Evolutionary conservation across 164 flowering plant species (phyloP).

Genomic region (Piper betle): DNA sequence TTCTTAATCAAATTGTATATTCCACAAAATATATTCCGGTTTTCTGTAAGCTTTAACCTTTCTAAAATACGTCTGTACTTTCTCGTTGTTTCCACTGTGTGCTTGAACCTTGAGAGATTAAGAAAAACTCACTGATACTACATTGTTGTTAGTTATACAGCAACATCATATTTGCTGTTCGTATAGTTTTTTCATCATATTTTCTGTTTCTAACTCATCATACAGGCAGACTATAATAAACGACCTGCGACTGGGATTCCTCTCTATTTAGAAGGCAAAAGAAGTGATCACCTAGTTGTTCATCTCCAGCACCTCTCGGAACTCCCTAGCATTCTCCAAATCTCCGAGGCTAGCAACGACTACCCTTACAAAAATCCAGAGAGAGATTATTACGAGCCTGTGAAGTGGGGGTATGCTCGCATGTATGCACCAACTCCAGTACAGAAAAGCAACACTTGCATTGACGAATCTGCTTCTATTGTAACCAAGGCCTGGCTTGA

Average conservation of each 20-base stretch:
- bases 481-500: constrained; percentile 89
- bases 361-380: constrained; percentile 26
- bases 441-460: constrained; percentile 32
- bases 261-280: constrained; percentile 75
- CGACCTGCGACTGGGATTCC: constrained; percentile 84
- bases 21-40: no score
- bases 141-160: no score
- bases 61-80: no score
- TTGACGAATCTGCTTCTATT: constrained; percentile 57
- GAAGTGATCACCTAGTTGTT: constrained; percentile 58
- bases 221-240: constrained; percentile 63
- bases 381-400: constrained; percentile 54
- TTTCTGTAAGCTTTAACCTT: no score
- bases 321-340: constrained; percentile 46
- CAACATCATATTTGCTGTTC: background rate
- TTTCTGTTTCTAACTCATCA: background rate
- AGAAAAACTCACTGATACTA: no score
- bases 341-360: constrained; percentile 35
- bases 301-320: constrained; percentile 84
- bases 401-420: constrained; percentile 77
- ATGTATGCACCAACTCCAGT: constrained; percentile 80
- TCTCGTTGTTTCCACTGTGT: no score
- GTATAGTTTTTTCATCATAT: background rate
- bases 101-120: no score
- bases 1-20: no score